These are phyloP conservation scores for Fusarium austroafricanum DNA, from an alignment of 2,329 filamentous ascomycete genomes.

Conservation along the genomic window DNA sequence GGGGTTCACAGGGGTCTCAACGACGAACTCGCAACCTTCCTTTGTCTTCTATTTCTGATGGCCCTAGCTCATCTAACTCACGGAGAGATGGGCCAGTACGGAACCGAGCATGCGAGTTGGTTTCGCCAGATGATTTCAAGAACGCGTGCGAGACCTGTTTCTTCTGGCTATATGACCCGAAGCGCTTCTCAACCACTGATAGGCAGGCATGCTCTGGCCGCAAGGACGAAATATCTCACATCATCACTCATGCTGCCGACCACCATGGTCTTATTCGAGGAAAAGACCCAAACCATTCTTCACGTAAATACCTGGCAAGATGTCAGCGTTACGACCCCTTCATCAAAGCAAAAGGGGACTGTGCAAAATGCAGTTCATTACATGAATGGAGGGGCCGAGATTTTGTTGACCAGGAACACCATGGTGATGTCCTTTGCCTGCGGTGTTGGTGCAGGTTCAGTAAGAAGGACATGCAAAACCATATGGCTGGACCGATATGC, in stretches of 20 bases:
- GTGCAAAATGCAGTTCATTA: constrained; percentile 24
- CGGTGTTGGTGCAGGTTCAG: constrained; percentile 34
- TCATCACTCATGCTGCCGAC: constrained; percentile 34
- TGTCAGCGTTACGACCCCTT: constrained; percentile 17
- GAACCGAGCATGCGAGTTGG: background rate
- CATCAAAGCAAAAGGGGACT: constrained; percentile 33
- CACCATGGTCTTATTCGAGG: constrained; percentile 42
- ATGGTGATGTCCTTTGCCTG: constrained; percentile 32
- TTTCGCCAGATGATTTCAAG: constrained; percentile 15
- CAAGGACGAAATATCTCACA: constrained; percentile 40
- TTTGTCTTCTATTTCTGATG: background rate
- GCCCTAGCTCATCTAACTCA: background rate
- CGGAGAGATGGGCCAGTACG: background rate
- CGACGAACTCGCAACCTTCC: background rate
- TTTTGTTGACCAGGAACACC: constrained; percentile 17
- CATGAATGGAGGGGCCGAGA: constrained; percentile 28
- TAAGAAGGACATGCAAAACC: constrained; percentile 31
- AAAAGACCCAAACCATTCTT: constrained; percentile 16
- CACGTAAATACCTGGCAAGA: constrained; percentile 33
- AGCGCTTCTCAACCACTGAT: constrained; percentile 9
- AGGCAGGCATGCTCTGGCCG: constrained; percentile 29
- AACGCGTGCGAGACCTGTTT: constrained; percentile 26
- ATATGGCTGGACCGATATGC: constrained; percentile 29
- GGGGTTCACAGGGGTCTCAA: background rate
- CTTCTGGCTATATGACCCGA: constrained; percentile 24